Evolutionary conservation across 495 filamentous ascomycete species (phyloP).

Genomic region (Cetradonia linearis): DNA sequence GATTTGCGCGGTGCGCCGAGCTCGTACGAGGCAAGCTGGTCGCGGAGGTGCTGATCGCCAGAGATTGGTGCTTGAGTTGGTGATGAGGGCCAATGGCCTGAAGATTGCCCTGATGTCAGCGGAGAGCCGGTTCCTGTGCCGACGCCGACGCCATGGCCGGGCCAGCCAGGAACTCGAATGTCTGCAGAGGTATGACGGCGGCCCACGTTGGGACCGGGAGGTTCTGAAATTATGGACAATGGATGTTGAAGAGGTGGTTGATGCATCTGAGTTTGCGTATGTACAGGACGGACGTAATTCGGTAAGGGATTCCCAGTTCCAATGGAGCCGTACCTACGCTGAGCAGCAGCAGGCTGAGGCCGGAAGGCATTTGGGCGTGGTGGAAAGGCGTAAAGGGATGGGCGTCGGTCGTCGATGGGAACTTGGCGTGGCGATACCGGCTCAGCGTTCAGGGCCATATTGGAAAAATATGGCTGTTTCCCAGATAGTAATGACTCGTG

Average conservation of each 20-base stretch:
- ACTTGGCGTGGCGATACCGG: conserved; percentile 89
- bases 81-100: conserved; percentile 72
- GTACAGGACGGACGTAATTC: conserved; percentile 52
- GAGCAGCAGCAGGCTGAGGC: conserved; percentile 65
- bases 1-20: conserved; percentile 51
- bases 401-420: conserved; percentile 74
- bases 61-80: conserved; percentile 56
- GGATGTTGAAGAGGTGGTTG: conserved; percentile 57
- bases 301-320: conserved; percentile 63
- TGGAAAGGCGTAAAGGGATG: conserved; percentile 29
- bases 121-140: conserved; percentile 42
- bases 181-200: conserved; percentile 93
- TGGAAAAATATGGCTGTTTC: conserved; percentile 66
- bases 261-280: conserved; percentile 47
- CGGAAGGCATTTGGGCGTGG: conserved; percentile 51
- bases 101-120: conserved; percentile 61
- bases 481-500: conserved; percentile 66
- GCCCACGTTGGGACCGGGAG: conserved; percentile 59
- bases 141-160: conserved; percentile 33
- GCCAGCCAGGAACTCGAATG: conserved; percentile 85
- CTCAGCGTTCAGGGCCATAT: conserved; percentile 58
- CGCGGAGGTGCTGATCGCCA: conserved; percentile 71
- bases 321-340: conserved; percentile 51
- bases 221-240: conserved; percentile 59
- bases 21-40: conserved; percentile 74